Percentiles rank a stretch among this genome's conserved stretches.
Evolutionary conservation across 2,329 filamentous ascomycete genomes (phyloP).

Genomic region (Colletotrichum sp.): DNA sequence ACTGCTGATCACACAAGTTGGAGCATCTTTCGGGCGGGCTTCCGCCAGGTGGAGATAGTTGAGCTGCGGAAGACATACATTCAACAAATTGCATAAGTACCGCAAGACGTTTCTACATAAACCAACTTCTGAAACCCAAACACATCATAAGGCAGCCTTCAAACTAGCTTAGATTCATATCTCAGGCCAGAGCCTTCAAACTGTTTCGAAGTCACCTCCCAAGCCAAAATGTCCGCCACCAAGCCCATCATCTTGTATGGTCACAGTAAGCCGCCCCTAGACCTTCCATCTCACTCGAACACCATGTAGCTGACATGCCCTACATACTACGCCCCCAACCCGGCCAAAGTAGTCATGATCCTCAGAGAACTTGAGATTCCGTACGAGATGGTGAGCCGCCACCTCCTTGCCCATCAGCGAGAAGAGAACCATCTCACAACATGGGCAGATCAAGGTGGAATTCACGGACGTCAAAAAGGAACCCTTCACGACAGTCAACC

Average conservation of each 20-base stretch:
- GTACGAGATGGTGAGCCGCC: conserved; percentile 28
- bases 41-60: background rate
- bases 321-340: conserved; percentile 28
- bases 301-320: background rate
- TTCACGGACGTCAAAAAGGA: conserved; percentile 28
- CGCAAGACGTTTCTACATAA: background rate
- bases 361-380: conserved; percentile 41
- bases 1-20: background rate
- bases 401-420: background rate
- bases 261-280: background rate
- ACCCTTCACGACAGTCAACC: conserved; percentile 33
- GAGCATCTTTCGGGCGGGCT: background rate
- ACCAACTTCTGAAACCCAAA: background rate
- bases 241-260: background rate
- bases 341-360: conserved; percentile 35
- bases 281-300: background rate
- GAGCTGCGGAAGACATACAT: background rate
- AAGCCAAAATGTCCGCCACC: background rate
- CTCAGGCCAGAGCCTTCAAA: too few relatives aligned
- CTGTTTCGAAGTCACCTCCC: background rate
- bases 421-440: background rate
- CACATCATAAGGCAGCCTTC: background rate
- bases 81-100: background rate
- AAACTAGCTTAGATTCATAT: background rate
- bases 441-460: conserved; percentile 13